Percentiles rank a stretch among this genome's conserved stretches.
These are phyloP conservation scores for Alternaria sp. DNA, from an alignment of 2,329 filamentous ascomycete genomes.

Conservation along the genomic window DNA sequence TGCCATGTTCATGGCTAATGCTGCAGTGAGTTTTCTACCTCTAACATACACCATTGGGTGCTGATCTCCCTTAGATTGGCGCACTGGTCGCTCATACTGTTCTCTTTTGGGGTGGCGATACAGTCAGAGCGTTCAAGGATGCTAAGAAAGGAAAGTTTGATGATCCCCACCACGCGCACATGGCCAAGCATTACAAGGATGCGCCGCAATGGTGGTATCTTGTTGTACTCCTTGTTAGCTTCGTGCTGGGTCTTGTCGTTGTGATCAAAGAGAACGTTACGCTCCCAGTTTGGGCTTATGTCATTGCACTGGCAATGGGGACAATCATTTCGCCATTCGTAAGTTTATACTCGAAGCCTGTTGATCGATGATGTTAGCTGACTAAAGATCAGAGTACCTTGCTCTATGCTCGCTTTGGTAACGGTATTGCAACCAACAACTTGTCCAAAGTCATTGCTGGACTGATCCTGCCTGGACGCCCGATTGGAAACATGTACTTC, in stretches of 20 bases:
- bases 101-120: constrained; percentile 27
- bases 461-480: constrained; percentile 20
- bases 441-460: constrained; percentile 27
- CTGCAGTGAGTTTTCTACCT: constrained; percentile 12
- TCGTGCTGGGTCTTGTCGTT: constrained; percentile 23
- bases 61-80: constrained; percentile 18
- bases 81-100: constrained; percentile 21
- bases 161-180: constrained; percentile 23
- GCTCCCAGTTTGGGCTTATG: constrained; percentile 23
- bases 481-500: constrained; percentile 29
- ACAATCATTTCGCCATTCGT: constrained; percentile 24
- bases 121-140: constrained; percentile 19
- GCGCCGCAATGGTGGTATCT: constrained; percentile 29
- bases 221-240: constrained; percentile 20
- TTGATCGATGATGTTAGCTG: not conserved
- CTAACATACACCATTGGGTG: not conserved
- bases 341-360: not conserved
- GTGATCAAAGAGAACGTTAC: constrained; percentile 27
- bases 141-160: constrained; percentile 20
- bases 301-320: constrained; percentile 18
- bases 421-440: constrained; percentile 28
- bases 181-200: constrained; percentile 24
- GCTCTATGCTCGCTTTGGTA: constrained; percentile 24
- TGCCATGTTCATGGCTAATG: constrained; percentile 30
- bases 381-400: constrained; percentile 17